phyloP scores from a whole-genome alignment of 352 stramenopile genomes.

The Phytophthora kernoviae region DNA sequence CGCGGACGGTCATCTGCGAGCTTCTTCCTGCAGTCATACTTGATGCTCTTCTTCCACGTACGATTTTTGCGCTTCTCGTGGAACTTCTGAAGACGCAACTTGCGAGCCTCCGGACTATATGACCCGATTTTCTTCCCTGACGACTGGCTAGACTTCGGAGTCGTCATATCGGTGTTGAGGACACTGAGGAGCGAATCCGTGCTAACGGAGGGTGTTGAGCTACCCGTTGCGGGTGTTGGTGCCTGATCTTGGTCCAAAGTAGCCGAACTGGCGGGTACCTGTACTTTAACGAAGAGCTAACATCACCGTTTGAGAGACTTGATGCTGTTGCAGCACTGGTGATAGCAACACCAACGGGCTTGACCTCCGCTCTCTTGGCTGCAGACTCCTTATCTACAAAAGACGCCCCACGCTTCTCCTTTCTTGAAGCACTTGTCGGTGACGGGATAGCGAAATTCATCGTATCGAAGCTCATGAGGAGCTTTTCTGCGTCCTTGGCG shows the following conservation, averaged over 20 bases:
- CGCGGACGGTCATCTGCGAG: slow-evolving; percentile 95
- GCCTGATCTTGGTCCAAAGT: slow-evolving; percentile 36
- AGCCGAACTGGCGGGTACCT: slow-evolving; percentile 29
- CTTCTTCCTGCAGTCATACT: slow-evolving; percentile 99
- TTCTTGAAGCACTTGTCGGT: slow-evolving; percentile 64
- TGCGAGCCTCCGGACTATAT: slow-evolving; percentile 94
- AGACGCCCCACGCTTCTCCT: slow-evolving; percentile 41
- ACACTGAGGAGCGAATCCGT: slow-evolving; percentile 41
- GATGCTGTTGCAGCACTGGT: neutral
- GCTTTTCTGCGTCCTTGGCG: slow-evolving; percentile 71
- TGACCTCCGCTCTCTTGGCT: slow-evolving; percentile 12
- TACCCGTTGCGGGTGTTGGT: slow-evolving; percentile 28
- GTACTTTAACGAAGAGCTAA: slow-evolving; percentile 41
- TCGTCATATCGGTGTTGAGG: slow-evolving; percentile 43
- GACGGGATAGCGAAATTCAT: slow-evolving; percentile 86
- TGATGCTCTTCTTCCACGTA: slow-evolving; percentile 99
- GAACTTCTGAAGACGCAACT: slow-evolving; percentile 95
- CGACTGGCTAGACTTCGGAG: slow-evolving; percentile 15
- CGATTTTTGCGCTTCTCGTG: slow-evolving; percentile 96
- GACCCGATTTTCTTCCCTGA: slow-evolving; percentile 89
- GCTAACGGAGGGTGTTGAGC: slow-evolving; percentile 34
- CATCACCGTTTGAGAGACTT: slow-evolving; percentile 24
- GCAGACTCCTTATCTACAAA: slow-evolving; percentile 43
- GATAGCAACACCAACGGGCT: neutral
- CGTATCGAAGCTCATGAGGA: slow-evolving; percentile 90